Base-by-base conservation (phyloP, 2,329 filamentous ascomycete genomes). In the Ophiostoma piceae region DNA sequence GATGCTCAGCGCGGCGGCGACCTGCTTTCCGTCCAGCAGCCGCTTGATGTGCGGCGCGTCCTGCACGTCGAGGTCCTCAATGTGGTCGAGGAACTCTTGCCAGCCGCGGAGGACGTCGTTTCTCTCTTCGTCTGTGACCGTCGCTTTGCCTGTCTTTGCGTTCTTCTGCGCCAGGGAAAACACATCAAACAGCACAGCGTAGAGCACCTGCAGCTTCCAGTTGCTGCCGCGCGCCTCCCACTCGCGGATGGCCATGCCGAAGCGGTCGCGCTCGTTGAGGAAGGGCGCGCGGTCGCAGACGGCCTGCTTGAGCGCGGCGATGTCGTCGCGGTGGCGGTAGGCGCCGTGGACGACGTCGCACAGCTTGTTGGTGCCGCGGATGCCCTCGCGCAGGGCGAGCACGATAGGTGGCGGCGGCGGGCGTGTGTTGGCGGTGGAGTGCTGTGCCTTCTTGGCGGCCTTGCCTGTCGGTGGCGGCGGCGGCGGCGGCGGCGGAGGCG, bases 351-450 rank as follows among this genome's bases (percentile, higher is more conserved):
- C 81, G 4, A 94, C 79, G 73, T 88, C 88, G 62, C 85, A 86
- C 5, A 92, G 81, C 77, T 90, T 95, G 77, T 93, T 96, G 1
- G 91, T 87, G 1, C 89, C 85, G 75, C 90, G 92, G 77, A 96
- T 87, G 5, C 92, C 92, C 77, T 96, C 92, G 41, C 90, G 84
- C 5, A 87, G 89, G 5, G 90, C 89, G 39, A 87, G 81, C 2
- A 85, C 84, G 3, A 88, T 84, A 22, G 88, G 82, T 0, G 89
- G 87, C 26, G 84, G 83, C 8, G 71, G 73, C 16, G 51, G 69
- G 14, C 69, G 68, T 4, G 65, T 19, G 26, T n/a, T 54, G 26
- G 54, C 69, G 47, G 8, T 62, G n/a, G 32, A n/a, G 35, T 67
- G 14, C 14, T 37, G 22, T 57, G 57, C 62, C 57, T 70, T 62